Conservation (phyloP, 2,329 filamentous ascomycete species). For the Colletotrichum echinochloae region DNA sequence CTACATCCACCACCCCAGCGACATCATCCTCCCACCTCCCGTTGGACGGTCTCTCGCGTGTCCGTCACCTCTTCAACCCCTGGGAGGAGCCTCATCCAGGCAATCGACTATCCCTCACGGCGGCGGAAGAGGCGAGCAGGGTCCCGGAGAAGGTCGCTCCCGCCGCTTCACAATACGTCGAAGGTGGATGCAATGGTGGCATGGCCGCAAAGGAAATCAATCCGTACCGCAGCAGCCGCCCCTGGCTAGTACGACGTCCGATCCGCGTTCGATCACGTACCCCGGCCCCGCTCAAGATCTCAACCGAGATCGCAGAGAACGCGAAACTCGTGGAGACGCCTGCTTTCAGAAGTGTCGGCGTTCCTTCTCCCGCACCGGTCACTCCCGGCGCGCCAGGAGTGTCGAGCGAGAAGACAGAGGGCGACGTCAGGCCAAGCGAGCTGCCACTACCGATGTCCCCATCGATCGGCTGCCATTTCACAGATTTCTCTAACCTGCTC, state of each 20-base stretch:
- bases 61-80: slow-evolving; percentile 39
- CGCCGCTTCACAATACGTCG: slow-evolving; percentile 22
- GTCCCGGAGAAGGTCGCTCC: slow-evolving; percentile 40
- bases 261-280: slow-evolving; percentile 45
- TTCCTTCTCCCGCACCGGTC: background rate
- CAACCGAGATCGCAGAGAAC: slow-evolving; percentile 42
- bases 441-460: slow-evolving; percentile 15
- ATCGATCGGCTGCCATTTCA: slow-evolving; percentile 40
- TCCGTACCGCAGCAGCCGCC: slow-evolving; percentile 44
- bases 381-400: background rate
- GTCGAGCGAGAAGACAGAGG: background rate
- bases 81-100: slow-evolving; percentile 63
- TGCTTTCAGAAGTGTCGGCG: slow-evolving; percentile 36
- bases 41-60: slow-evolving; percentile 40
- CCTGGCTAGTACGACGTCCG: slow-evolving; percentile 43
- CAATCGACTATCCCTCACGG: slow-evolving; percentile 52
- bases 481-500: slow-evolving; percentile 55
- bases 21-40: slow-evolving; percentile 41
- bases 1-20: slow-evolving; percentile 52
- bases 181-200: slow-evolving; percentile 51
- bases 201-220: slow-evolving; percentile 62
- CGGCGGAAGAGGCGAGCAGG: slow-evolving; percentile 43
- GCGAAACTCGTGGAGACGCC: slow-evolving; percentile 39
- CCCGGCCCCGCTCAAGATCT: slow-evolving; percentile 49
- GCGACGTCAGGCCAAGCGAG: slow-evolving; percentile 3